phyloP scores from a whole-genome alignment of 306 rosid genomes.

The Medicago arabica region DNA sequence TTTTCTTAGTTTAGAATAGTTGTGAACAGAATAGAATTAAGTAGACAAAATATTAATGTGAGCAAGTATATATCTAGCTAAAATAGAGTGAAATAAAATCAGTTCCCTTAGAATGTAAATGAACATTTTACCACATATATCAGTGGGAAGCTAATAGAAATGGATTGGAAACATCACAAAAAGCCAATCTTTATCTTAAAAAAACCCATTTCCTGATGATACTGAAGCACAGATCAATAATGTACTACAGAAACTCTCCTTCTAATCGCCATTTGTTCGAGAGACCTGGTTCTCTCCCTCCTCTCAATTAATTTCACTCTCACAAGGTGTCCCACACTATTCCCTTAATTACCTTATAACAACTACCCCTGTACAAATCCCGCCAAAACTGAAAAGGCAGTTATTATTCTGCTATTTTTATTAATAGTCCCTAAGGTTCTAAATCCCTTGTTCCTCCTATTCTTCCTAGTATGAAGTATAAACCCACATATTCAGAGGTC shows the following conservation, averaged over 20 bases:
- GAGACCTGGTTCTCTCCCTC: slow-evolving; percentile 9
- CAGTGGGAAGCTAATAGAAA: slow-evolving; percentile 7
- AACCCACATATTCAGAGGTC: neutral
- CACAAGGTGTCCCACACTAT: neutral
- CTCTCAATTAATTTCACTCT: neutral
- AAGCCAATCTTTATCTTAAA: neutral
- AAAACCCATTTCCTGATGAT: neutral
- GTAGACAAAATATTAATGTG: slow-evolving; percentile 6
- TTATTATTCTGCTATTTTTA: slow-evolving; percentile 11
- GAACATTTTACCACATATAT: neutral
- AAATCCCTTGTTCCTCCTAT: neutral
- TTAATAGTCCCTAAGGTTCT: slow-evolving; percentile 1
- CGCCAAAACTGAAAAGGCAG: slow-evolving; percentile 7
- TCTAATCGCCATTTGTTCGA: neutral
- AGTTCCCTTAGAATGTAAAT: slow-evolving; percentile 4
- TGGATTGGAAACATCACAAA: neutral
- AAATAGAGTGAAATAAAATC: slow-evolving; percentile 15
- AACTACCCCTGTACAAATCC: slow-evolving; percentile 5
- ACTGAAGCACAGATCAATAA: neutral
- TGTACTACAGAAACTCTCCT: slow-evolving; percentile 1
- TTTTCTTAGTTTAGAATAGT: slow-evolving; percentile 32
- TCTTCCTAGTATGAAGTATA: neutral
- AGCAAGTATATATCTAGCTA: slow-evolving; percentile 23
- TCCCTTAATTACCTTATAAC: slow-evolving; percentile 4
- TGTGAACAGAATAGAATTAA: slow-evolving; percentile 33